Conservation (phyloP, 176 grass and related monocot species). For the Dactylis glomerata region DNA sequence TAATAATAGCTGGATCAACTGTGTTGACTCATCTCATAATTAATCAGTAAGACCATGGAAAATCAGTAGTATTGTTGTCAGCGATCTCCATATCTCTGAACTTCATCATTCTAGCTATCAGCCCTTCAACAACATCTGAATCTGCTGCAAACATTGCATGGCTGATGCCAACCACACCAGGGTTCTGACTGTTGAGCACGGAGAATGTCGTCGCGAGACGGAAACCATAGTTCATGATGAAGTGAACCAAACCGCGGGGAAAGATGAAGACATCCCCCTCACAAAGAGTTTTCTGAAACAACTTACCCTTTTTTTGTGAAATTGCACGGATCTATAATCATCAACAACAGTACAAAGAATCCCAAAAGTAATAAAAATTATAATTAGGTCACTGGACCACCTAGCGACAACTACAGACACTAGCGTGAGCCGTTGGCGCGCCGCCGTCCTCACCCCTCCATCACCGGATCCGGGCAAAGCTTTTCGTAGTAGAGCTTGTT, state of each 20-base stretch:
- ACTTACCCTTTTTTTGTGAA: no score
- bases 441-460: no score
- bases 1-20: background rate
- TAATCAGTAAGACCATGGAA: slow-evolving; percentile 22
- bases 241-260: slow-evolving; percentile 33
- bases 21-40: background rate
- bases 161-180: slow-evolving; percentile 36
- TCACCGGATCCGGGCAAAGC: no score
- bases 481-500: no score
- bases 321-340: no score
- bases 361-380: no score
- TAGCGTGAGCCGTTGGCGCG: no score
- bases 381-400: no score
- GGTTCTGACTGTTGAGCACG: slow-evolving; percentile 53
- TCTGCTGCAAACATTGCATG: slow-evolving; percentile 41
- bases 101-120: slow-evolving; percentile 44
- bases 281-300: slow-evolving; percentile 42
- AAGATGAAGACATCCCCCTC: slow-evolving; percentile 56
- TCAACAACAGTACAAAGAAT: no score
- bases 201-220: slow-evolving; percentile 23
- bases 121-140: slow-evolving; percentile 30
- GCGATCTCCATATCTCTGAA: slow-evolving; percentile 10
- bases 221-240: slow-evolving; percentile 36
- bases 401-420: no score
- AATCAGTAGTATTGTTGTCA: background rate